Evolutionary conservation across 345 rosid genomes (phyloP), one percentile per base, ranked within the genome.

Genomic region (Populus simonii): DNA sequence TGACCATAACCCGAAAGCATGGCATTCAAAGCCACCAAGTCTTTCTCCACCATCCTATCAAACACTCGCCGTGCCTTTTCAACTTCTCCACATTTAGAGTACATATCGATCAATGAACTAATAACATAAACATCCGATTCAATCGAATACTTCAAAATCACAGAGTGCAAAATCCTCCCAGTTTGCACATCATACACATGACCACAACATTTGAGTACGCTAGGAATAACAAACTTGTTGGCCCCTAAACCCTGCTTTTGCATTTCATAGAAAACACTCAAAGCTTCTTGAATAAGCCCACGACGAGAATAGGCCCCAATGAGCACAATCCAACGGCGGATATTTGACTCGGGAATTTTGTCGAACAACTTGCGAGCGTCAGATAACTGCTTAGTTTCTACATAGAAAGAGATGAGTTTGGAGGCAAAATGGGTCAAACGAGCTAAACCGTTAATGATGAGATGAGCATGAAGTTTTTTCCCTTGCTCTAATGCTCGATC

Each of bases 71-170:
- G 84, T 5, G 93, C 93, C 57, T 78, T 82, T 22, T 74, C 85
- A 12, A 91, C 79, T 23, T 76, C 76, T 1, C 90, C 83, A 25
- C 91, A 90, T 83, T 83, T 95, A n/a, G 89, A 86, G 51, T 95
- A 93, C 98, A 91, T 95, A 77, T 90, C 97, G 45, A 93, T 85
- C 84, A 93, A 84, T 1, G 94, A 86, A 74, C 91, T 89, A 36
- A 74, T 79, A 31, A 93, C 83, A 84, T 90, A 92, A 41, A 75
- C 82, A 79, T 92, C 97, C 45, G 75, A 81, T 36, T 89, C 86
- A 73, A 90, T 83, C 5, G 85, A 84, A 76, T 69, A 39, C 77
- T 83, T 93, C 22, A 90, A 66, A 71, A 87, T 85, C 66, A 87
- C 20, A 80, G 82, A 82, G 75, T 95, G 99, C 53, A 95, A 65